These are phyloP conservation scores for Globisporangium mamillatum DNA, from an alignment of 352 stramenopile species.

Conservation along the genomic window DNA sequence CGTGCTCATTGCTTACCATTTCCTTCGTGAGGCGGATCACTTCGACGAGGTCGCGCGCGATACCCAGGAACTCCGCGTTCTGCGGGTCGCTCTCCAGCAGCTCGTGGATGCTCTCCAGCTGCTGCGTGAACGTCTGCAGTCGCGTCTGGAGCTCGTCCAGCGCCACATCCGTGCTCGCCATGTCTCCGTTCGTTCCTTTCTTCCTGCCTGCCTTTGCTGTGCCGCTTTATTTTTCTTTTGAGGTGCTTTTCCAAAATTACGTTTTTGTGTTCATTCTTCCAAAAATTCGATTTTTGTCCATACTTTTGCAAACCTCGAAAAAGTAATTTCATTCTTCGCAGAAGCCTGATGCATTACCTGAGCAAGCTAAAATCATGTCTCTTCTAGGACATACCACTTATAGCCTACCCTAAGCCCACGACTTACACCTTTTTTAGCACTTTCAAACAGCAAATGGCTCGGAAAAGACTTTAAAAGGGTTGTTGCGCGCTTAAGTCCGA, in stretches of 20 bases:
- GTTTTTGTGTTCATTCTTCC: too few species aligned
- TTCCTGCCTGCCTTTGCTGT: neutral
- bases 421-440: too few species aligned
- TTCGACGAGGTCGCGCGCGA: conserved; percentile 78
- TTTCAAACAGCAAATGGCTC: too few species aligned
- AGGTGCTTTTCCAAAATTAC: neutral
- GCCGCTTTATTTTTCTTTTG: neutral
- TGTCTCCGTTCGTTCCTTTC: conserved; percentile 1
- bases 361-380: too few species aligned
- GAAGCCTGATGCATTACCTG: too few species aligned
- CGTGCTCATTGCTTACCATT: conserved; percentile 35
- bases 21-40: conserved; percentile 85
- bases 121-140: conserved; percentile 73
- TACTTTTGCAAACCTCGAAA: too few species aligned
- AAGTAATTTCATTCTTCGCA: too few species aligned
- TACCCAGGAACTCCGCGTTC: conserved; percentile 72
- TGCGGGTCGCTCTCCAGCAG: conserved; percentile 66
- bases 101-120: conserved; percentile 81
- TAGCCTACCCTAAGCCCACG: too few species aligned
- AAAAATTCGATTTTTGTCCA: too few species aligned
- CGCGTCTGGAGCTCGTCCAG: conserved; percentile 76
- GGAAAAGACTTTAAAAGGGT: too few species aligned
- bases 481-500: too few species aligned
- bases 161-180: conserved; percentile 33
- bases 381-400: too few species aligned